Evolutionary conservation across 2,329 filamentous ascomycete genomes (phyloP), one percentile per base, ranked within the genome.

Genomic region (Fusarium liriodendri): DNA sequence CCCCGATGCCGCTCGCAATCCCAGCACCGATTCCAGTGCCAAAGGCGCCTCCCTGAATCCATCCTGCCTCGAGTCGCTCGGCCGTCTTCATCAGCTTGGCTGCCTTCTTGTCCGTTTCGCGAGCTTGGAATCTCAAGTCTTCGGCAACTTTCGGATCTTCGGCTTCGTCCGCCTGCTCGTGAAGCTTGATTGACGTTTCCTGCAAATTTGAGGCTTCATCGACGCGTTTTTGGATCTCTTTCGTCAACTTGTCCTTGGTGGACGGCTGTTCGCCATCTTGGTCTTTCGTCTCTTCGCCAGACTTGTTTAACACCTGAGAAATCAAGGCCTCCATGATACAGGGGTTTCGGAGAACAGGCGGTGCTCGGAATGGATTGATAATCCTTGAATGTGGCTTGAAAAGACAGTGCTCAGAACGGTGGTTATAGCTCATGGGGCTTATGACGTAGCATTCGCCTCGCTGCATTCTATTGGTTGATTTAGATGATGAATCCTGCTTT

Each of bases 21-120:
- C 75, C 75, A 18, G 64, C 70, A 0, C 75, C 75, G 16, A 76
- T 76, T 0, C 75, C 75, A 11, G 72, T 70, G 1, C 75, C 75
- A 50, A 77, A 59, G 0, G 74, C 75, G n/a, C 75, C 75, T n/a
- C 74, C 74, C 33, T 76, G 74, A 4, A 76, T 18, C 74, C 74
- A 76, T 1, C 74, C 74, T 3, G 74, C 70, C n/a, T 76, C 64
- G 0, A 76, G 37, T 2, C 74, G 42, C 1, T 76, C 74, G 0
- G 74, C 74, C 4, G 71, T 77, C 29, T 76, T 77, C 74, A 76
- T 76, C 0, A 76, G 57, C 54, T 76, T 76, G 6, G 74, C 74
- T 0, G 74, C 74, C 14, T 74, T 76, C 16, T 76, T 76, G 20
- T 76, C 74, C 1, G 66, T 65, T 27, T 77, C 67, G 0, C 67